Evolutionary conservation across 345 rosid genomes (phyloP), one percentile per base, ranked within the genome.

Genomic region (Moricandia arvensis): DNA sequence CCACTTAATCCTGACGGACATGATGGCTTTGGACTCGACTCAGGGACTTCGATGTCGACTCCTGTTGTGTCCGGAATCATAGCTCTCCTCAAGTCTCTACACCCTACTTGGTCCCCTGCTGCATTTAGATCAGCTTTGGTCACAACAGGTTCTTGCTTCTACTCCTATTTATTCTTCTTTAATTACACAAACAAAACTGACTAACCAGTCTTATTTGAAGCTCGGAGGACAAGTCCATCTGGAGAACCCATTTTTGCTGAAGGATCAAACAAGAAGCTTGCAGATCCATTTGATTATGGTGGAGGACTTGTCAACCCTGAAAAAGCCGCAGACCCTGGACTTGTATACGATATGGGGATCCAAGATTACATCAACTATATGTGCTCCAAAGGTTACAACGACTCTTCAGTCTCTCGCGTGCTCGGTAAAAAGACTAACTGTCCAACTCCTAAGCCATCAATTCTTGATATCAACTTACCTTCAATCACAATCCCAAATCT

Each of bases 221-320:
- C 75, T 51, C 58, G 69, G 80, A 80, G 71, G 57, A 80, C 60
- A 10, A 64, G 71, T 75, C 80, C 83, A 66, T 76, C 62, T 4
- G 83, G 85, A 17, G 73, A 75, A 64, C 89, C 85, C n/a, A 80
- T 87, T 72, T 78, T 84, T 16, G 83, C 90, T 0, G 79, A 85
- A 6, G 90, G 85, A 74, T 84, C 81, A 30, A 85, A 54, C 45
- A 27, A 13, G 17, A 63, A 89, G 38, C 69, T 73, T 8, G 93
- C 93, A 9, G 76, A 87, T 73, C 83, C 93, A 30, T 90, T 90
- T 12, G 91, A 90, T 69, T 79, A 65, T 16, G 96, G 96, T 45
- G 89, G 90, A 31, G 96, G 93, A 16, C 84, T 81, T 34, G 83
- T 73, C 11, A 82, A 86, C 70, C 90, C 90, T n/a, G 75, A 81